Percentiles rank a stretch among this genome's conserved stretches.
Evolutionary conservation across 2,329 filamentous ascomycete genomes (phyloP).

Genomic region (Ophiostoma perfectum): DNA sequence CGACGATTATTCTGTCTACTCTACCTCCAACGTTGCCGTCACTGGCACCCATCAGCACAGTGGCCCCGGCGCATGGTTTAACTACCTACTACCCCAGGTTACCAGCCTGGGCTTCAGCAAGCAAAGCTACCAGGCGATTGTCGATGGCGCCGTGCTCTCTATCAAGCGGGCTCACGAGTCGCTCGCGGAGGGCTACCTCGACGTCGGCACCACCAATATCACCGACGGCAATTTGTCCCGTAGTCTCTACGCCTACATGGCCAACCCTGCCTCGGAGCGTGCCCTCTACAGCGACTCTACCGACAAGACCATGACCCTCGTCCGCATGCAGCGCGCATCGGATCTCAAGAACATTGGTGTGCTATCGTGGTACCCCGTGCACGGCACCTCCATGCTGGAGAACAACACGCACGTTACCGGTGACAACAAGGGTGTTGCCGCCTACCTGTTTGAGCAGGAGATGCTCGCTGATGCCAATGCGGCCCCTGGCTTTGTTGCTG

Average conservation of each 20-base stretch:
- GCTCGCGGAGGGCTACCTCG: slow-evolving; percentile 61
- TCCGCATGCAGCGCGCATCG: slow-evolving; percentile 69
- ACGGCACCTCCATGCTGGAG: slow-evolving; percentile 83
- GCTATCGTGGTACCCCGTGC: slow-evolving; percentile 85
- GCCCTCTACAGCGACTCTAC: slow-evolving; percentile 54
- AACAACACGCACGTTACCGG: slow-evolving; percentile 87
- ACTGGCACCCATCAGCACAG: slow-evolving; percentile 92
- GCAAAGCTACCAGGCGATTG: slow-evolving; percentile 83
- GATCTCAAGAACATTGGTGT: slow-evolving; percentile 74
- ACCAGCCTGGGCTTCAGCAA: slow-evolving; percentile 80
- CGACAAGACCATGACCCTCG: slow-evolving; percentile 68
- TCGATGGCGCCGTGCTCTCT: slow-evolving; percentile 76
- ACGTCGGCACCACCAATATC: slow-evolving; percentile 63
- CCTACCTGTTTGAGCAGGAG: slow-evolving; percentile 72
- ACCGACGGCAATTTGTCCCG: slow-evolving; percentile 79
- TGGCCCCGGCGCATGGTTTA: slow-evolving; percentile 87
- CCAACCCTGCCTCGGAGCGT: slow-evolving; percentile 74
- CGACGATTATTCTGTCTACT: slow-evolving; percentile 66
- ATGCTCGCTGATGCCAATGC: slow-evolving; percentile 42
- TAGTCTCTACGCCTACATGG: slow-evolving; percentile 79
- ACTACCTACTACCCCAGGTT: slow-evolving; percentile 88
- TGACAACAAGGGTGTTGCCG: slow-evolving; percentile 90
- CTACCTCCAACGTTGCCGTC: slow-evolving; percentile 75
- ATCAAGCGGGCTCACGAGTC: slow-evolving; percentile 74
- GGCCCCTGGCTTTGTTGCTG: slow-evolving; percentile 69